phyloP scores from a whole-genome alignment of 768 basidiomycete genomes.

The Tephrocybe rancida region DNA sequence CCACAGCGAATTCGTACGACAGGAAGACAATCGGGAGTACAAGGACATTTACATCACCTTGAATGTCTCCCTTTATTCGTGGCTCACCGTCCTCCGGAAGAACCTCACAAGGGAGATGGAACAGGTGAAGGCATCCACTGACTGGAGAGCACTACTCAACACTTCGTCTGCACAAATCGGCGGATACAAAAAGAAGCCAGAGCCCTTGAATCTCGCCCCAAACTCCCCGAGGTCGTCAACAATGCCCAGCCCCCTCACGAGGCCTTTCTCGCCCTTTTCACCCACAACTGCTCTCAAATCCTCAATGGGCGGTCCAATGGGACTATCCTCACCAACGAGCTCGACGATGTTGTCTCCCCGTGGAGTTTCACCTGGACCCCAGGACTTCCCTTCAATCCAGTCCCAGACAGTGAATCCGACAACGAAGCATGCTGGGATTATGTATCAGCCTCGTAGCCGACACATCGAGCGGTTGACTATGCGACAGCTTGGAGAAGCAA shows the following conservation, averaged over 20 bases:
- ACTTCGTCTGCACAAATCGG: conserved; percentile 28
- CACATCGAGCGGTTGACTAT: conserved; percentile 81
- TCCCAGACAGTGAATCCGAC: conserved; percentile 2
- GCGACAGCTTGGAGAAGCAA: conserved; percentile 87
- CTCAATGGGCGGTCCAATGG: conserved; percentile 16
- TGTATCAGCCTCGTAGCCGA: conserved; percentile 59
- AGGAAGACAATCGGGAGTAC: conserved; percentile 51
- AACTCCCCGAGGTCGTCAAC: conserved; percentile 31
- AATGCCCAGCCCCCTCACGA: conserved; percentile 22
- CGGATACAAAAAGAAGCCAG: conserved; percentile 40
- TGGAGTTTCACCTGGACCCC: conserved; percentile 6
- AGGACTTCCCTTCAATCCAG: conserved; percentile 16
- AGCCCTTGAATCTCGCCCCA: conserved; percentile 32
- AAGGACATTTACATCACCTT: conserved; percentile 87
- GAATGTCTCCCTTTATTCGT: conserved; percentile 80
- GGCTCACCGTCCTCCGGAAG: conserved; percentile 79
- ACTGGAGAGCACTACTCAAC: conserved; percentile 45
- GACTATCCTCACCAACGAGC: conserved; percentile 20
- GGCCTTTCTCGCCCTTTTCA: conserved; percentile 21
- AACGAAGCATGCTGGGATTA: conserved; percentile 32
- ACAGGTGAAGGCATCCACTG: conserved; percentile 63
- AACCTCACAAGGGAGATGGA: conserved; percentile 79
- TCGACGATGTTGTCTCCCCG: conserved; percentile 16
- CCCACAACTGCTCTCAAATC: conserved; percentile 28
- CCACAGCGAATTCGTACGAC: conserved; percentile 65